These are phyloP conservation scores for Metrosideros polymorpha DNA, from an alignment of 441 rosid genomes.

Conservation along the genomic window DNA sequence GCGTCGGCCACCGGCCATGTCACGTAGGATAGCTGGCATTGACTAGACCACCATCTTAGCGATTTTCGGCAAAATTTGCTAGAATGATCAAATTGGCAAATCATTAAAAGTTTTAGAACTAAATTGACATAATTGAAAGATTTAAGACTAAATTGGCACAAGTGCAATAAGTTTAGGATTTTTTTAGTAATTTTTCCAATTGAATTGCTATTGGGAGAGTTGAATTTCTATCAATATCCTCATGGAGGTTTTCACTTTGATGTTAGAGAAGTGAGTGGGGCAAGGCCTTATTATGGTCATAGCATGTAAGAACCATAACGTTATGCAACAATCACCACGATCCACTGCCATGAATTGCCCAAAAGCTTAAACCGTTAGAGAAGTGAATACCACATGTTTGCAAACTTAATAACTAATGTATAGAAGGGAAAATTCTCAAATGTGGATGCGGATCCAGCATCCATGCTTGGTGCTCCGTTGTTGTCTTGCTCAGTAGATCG, in stretches of 20 bases:
- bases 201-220: background rate
- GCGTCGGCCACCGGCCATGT: fast-evolving
- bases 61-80: too few relatives aligned
- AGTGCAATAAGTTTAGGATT: fast-evolving
- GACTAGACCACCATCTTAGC: fast-evolving
- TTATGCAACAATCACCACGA: background rate
- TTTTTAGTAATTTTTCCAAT: too few relatives aligned
- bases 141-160: too few relatives aligned
- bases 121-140: too few relatives aligned
- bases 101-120: too few relatives aligned
- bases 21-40: background rate
- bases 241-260: background rate
- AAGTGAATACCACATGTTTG: background rate
- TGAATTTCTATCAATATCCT: background rate
- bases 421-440: background rate
- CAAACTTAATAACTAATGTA: background rate
- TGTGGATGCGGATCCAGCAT: background rate
- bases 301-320: background rate
- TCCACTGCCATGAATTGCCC: background rate
- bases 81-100: too few relatives aligned
- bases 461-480: background rate
- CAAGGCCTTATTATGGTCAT: background rate
- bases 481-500: background rate
- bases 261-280: background rate
- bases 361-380: background rate